These are phyloP conservation scores for Cladophialophora chaetospira DNA, from an alignment of 2,329 filamentous ascomycete genomes.

Conservation along the genomic window DNA sequence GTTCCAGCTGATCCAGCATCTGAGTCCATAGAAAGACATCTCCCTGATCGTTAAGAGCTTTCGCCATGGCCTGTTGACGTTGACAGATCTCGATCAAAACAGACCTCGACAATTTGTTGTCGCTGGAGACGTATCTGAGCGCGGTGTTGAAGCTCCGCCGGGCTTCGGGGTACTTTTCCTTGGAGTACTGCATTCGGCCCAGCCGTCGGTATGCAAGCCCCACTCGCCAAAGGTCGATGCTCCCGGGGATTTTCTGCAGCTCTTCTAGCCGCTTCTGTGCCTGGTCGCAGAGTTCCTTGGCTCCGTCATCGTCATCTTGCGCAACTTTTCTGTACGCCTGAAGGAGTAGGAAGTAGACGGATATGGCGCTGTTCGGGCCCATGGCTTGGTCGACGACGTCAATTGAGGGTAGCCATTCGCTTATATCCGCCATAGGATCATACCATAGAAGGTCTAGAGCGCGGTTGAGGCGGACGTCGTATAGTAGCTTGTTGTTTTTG, in stretches of 20 bases:
- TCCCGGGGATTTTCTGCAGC: constrained; percentile 11
- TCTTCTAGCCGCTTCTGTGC: constrained; percentile 14
- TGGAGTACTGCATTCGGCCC: constrained; percentile 20
- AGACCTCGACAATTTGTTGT: constrained; percentile 11
- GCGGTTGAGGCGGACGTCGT: constrained; percentile 26
- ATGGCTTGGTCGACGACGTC: constrained; percentile 20
- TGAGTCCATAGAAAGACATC: constrained; percentile 19
- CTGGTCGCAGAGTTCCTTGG: constrained; percentile 14
- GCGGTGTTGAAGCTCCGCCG: constrained; percentile 28
- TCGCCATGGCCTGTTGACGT: constrained; percentile 24
- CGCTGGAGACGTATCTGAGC: constrained; percentile 16
- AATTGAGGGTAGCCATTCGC: constrained; percentile 21
- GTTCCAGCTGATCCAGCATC: constrained; percentile 16
- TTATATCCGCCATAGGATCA: constrained; percentile 17
- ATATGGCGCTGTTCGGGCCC: constrained; percentile 16
- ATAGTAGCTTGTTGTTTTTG: constrained; percentile 22
- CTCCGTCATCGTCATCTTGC: constrained; percentile 8
- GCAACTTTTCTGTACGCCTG: constrained; percentile 25
- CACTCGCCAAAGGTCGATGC: constrained; percentile 23
- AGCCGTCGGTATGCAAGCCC: constrained; percentile 28
- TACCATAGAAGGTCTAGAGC: constrained; percentile 28
- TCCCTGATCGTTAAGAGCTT: constrained; percentile 20
- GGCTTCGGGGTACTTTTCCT: constrained; percentile 17
- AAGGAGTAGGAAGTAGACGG: constrained; percentile 24
- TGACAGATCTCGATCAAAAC: constrained; percentile 27